phyloP scores from a whole-genome alignment of 2,329 filamentous ascomycete genomes.

The Venturia asperata region DNA sequence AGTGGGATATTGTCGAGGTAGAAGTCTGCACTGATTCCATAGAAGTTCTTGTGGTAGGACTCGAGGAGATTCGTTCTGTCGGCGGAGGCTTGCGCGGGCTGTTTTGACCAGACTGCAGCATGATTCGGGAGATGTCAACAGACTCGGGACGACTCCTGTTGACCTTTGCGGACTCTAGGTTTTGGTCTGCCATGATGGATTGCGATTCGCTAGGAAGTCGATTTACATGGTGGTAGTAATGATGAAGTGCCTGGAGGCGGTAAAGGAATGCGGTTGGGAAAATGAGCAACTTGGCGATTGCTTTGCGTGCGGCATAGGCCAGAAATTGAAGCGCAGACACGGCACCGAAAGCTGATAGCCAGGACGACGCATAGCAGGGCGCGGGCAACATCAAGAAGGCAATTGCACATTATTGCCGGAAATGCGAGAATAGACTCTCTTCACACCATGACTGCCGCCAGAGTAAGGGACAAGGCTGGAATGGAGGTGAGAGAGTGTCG shows the following conservation, averaged over 20 bases:
- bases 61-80: conserved; percentile 15
- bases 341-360: background rate
- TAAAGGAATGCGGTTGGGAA: conserved; percentile 2
- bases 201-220: background rate
- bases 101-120: conserved; percentile 15
- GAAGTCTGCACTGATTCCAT: conserved; percentile 12
- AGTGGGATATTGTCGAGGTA: conserved; percentile 28
- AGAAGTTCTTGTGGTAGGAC: conserved; percentile 11
- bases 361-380: background rate
- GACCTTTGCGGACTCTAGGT: background rate
- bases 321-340: background rate
- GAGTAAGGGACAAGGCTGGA: background rate
- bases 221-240: conserved; percentile 1
- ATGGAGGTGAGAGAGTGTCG: background rate
- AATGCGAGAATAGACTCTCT: background rate
- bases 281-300: background rate
- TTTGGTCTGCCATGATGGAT: background rate
- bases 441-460: background rate
- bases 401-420: background rate
- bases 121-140: conserved; percentile 11
- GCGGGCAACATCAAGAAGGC: conserved; percentile 1
- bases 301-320: background rate
- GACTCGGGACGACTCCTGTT: conserved; percentile 3
- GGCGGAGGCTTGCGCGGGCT: conserved; percentile 20
- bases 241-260: background rate